Evolutionary conservation across 495 filamentous ascomycete genomes (phyloP).

Genomic region (Acidiella bohemica): DNA sequence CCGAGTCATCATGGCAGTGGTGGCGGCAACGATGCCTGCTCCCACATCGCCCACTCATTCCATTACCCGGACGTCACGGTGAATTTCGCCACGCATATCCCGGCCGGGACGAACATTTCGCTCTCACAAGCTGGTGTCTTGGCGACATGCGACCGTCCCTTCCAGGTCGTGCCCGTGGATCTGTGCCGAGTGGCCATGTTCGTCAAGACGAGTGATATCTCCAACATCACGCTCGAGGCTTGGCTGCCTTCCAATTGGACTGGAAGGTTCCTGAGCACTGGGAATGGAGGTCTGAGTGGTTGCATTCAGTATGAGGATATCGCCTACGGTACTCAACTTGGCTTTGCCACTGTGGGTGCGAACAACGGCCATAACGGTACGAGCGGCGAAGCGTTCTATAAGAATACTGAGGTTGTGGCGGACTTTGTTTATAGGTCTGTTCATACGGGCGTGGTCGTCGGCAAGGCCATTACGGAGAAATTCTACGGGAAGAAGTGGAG

Average conservation of each 20-base stretch:
- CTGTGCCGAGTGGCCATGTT: conserved; percentile 45
- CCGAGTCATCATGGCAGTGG: background rate
- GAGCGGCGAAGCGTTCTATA: conserved; percentile 34
- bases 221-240: conserved; percentile 42
- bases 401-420: conserved; percentile 37
- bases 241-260: conserved; percentile 40
- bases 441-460: conserved; percentile 32
- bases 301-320: conserved; percentile 20
- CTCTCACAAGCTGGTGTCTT: conserved; percentile 6
- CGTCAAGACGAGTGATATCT: conserved; percentile 40
- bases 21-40: conserved; percentile 4
- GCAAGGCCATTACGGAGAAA: conserved; percentile 35
- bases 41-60: conserved; percentile 5
- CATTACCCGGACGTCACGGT: conserved; percentile 8
- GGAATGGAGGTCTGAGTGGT: conserved; percentile 26
- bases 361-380: conserved; percentile 17
- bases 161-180: conserved; percentile 23
- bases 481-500: conserved; percentile 36
- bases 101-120: conserved; percentile 12
- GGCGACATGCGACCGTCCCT: conserved; percentile 2
- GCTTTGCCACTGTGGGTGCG: conserved; percentile 41
- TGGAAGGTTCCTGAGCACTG: conserved; percentile 23
- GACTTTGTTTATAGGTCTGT: conserved; percentile 6
- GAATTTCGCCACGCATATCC: conserved; percentile 12
- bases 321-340: conserved; percentile 28